Base-by-base conservation (phyloP, 495 filamentous ascomycete species). In the Xylaria grammica region DNA sequence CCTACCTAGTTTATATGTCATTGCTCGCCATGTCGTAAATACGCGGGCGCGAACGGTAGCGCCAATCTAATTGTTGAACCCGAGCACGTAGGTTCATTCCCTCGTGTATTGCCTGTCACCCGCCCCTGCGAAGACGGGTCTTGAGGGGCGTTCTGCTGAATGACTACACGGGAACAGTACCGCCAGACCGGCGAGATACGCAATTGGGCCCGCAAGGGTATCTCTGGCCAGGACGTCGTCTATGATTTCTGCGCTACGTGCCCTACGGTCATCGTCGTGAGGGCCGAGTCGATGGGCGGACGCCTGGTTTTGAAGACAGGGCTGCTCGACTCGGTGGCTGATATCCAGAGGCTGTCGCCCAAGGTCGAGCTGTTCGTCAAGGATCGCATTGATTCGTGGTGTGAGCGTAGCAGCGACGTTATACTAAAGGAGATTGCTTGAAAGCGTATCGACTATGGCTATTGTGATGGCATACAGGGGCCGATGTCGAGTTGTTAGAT, bases 211-310 rank as follows among this genome's bases (percentile, higher is more conserved):
- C 56, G 56, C n/a, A 46, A 59, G 29, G 56, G 56, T 2, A 29
- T 48, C 17, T 59, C 56, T 9, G 56, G 56, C n/a, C 42, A 32
- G n/a, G 32, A 61, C 32, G 58, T 61, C 15, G 34, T 30, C 19
- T 61, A 61, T 13, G 3, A 61, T 17, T 61, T 42, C 46, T 61
- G 45, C 30, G 46, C n/a, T 4, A 61, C 46, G n/a, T 61, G 58
- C 36, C 58, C 48, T 40, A 61, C 58, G 30, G 42, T 61, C 3
- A 15, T 52, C 17, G 30, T 51, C 17, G 48, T 61, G 19, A 38
- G 10, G 40, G 7, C 42, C 7, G 24, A 50, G 17, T 8, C 22
- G 13, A 27, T 51, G 30, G 58, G 46, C 7, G 45, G 58, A 29
- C 22, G 44, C 2, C 22, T 61, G 30, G 11, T 46, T 15, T 30